These are phyloP conservation scores for Eucalyptus pauciflora DNA, from an alignment of 345 rosid genomes.

Conservation along the genomic window DNA sequence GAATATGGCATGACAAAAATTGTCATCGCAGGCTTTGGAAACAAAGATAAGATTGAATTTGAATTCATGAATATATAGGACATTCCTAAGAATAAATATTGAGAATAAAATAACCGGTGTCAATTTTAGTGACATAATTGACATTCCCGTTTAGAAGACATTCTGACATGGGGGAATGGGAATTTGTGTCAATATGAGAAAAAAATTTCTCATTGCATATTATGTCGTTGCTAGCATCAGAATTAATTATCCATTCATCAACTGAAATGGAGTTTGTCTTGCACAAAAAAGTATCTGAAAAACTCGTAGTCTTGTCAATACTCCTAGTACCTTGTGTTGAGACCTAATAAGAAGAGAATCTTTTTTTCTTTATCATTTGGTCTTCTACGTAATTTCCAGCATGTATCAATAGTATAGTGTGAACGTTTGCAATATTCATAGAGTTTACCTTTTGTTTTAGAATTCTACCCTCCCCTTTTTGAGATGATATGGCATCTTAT, in stretches of 20 bases:
- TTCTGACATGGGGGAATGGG: background rate
- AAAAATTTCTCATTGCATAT: accelerated
- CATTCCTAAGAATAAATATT: too few relatives aligned
- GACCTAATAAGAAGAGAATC: background rate
- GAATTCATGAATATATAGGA: too few relatives aligned
- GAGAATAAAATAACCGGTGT: background rate
- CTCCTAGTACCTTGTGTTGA: background rate
- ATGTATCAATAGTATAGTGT: too few relatives aligned
- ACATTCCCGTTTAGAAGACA: too few relatives aligned
- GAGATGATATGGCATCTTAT: background rate
- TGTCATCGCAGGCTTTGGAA: background rate
- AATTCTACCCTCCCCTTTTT: background rate
- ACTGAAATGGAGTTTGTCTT: background rate
- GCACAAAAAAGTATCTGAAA: background rate
- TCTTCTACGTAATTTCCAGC: background rate
- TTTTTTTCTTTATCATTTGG: too few relatives aligned
- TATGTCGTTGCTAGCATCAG: accelerated
- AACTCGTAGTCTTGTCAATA: background rate
- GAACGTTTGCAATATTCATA: accelerated
- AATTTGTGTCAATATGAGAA: too few relatives aligned
- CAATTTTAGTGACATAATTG: too few relatives aligned
- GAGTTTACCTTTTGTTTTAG: background rate
- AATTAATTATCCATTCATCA: background rate
- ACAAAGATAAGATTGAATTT: background rate
- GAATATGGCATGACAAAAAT: too few relatives aligned